Conservation (phyloP, 83 land plant species). For the Isoetes engelmannii region DNA sequence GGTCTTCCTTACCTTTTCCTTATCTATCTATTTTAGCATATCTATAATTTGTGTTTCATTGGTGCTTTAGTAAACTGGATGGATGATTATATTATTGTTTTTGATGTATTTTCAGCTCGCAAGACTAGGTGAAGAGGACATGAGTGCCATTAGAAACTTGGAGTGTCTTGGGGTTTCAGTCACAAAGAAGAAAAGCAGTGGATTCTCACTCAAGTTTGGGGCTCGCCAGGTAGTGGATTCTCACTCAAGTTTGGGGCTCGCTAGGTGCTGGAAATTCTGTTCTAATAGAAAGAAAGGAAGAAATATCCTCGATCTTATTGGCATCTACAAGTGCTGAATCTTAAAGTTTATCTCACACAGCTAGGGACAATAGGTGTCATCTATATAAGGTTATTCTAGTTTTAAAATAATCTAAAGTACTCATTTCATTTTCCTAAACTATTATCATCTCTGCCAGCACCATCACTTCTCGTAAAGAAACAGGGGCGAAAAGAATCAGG, state of each 20-base stretch:
- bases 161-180: conserved; percentile 58
- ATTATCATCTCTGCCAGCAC: background rate
- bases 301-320: conserved; percentile 1
- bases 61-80: background rate
- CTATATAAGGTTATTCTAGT: background rate
- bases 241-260: conserved; percentile 73
- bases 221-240: conserved; percentile 47
- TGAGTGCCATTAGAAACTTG: conserved; percentile 79
- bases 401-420: background rate
- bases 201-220: conserved; percentile 85
- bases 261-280: conserved; percentile 37
- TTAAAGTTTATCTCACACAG: background rate
- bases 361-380: background rate
- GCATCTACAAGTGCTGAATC: background rate
- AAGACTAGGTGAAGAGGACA: conserved; percentile 66
- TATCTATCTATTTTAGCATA: background rate
- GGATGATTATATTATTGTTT: background rate
- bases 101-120: conserved; percentile 56
- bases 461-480: background rate
- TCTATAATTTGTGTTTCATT: background rate
- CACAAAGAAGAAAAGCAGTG: conserved; percentile 59
- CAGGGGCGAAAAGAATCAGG: background rate
- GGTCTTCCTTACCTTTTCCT: background rate
- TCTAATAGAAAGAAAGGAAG: background rate
- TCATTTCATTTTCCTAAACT: background rate